Conservation (phyloP, 2,329 filamentous ascomycete genomes). For the Hymenotorrendiella dingleyae region DNA sequence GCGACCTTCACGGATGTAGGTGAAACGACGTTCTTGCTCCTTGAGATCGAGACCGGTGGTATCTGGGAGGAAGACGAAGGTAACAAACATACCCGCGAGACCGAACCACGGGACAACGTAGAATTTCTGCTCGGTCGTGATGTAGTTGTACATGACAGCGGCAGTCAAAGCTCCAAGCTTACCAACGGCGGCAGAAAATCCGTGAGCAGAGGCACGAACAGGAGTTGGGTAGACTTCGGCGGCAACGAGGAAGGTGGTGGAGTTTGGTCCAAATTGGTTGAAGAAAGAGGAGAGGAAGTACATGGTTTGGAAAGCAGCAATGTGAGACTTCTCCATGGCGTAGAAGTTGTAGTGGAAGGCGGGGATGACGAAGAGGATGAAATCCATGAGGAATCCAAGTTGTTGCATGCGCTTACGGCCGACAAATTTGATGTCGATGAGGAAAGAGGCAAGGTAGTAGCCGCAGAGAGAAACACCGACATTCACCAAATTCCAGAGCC, state of each 20-base stretch:
- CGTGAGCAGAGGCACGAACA: constrained; percentile 88
- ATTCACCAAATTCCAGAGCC: constrained; percentile 92
- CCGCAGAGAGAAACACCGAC: constrained; percentile 77
- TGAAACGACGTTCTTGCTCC: constrained; percentile 93
- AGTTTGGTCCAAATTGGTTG: constrained; percentile 96
- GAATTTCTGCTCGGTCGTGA: constrained; percentile 77
- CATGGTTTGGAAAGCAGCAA: constrained; percentile 94
- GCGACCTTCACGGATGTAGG: constrained; percentile 73
- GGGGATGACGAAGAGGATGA: constrained; percentile 87
- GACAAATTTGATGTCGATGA: constrained; percentile 58
- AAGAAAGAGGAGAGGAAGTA: constrained; percentile 98
- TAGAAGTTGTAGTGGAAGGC: constrained; percentile 87
- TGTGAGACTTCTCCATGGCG: constrained; percentile 54
- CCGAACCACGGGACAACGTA: constrained; percentile 95
- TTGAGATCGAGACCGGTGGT: constrained; percentile 95
- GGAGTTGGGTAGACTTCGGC: constrained; percentile 96
- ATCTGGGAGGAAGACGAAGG: constrained; percentile 84
- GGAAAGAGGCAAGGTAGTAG: constrained; percentile 72
- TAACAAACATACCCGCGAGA: constrained; percentile 77
- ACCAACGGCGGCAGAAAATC: constrained; percentile 85
- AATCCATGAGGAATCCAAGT: constrained; percentile 85
- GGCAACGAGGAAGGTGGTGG: constrained; percentile 88
- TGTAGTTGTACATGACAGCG: constrained; percentile 91
- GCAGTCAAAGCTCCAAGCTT: constrained; percentile 85
- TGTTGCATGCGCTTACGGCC: constrained; percentile 96